Base-by-base conservation (phyloP, 2,329 filamentous ascomycete genomes). In the Apiospora kogelbergensis region DNA sequence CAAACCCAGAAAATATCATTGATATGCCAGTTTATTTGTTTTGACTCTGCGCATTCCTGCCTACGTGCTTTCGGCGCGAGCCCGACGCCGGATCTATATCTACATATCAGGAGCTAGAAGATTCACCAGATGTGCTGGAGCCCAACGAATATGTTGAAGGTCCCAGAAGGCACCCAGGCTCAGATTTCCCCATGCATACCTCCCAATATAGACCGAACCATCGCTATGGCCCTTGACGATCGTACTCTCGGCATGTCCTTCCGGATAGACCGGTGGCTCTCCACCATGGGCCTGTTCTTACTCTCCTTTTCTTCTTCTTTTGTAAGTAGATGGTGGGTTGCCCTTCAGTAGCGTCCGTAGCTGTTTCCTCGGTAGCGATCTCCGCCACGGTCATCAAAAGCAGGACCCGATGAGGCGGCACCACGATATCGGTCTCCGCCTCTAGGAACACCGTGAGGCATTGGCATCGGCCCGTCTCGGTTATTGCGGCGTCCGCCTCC, bases 361-460 rank as follows among this genome's bases (percentile, higher is more conserved):
- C 63, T 65, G 6, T 72, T 69, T 46, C 72, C 69, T 63, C 69
- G 71, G 26, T 72, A 71, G 20, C 69, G 69, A 33, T 72, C 70
- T 30, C 68, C 68, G 67, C 69, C 73, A 72, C 73, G 73, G 57
- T 74, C 74, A 67, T 74, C 74, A 33, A 72, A 71, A 20, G 73
- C 69, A 3, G 72, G 65, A 3, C 48, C 63, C 1, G 73, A 67
- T 66, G 71, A 71, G 4, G 71, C 73, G 2, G 73, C 66, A 13
- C 75, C 77, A 24, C 77, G 75, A 70, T 78, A 79, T 41, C 77
- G 72, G 45, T 79, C 77, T 20, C 77, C 77, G n/a, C 77, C 77
- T 72, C 74, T 70, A 13, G 77, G 77, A 2, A 79, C 75, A 30
- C 77, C 77, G 45, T 78, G 76, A 65, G 73, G 71, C 65, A 75